Conservation (phyloP, 164 flowering plant genomes). For the Magnolia changhungtana region DNA sequence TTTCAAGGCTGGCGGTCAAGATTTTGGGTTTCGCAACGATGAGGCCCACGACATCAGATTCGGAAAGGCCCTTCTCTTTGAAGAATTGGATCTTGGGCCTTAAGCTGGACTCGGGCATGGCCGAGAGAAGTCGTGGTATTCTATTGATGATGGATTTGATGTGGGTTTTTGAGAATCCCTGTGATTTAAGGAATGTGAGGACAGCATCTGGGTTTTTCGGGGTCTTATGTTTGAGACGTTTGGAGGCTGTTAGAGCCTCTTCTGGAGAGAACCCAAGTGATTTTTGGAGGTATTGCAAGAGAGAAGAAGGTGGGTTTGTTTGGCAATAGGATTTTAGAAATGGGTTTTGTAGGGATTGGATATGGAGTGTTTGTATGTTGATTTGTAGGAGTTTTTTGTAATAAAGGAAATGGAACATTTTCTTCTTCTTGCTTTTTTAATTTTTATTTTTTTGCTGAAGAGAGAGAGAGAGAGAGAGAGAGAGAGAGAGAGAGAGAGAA, state of each 20-base stretch:
- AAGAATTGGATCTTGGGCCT: slow-evolving; percentile 3
- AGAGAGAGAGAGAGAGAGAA: background rate
- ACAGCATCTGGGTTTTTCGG: background rate
- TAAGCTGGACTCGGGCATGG: background rate
- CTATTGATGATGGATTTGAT: background rate
- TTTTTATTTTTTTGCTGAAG: background rate
- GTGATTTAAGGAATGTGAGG: background rate
- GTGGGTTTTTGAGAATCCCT: background rate
- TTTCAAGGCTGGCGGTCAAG: background rate
- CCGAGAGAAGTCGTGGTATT: background rate
- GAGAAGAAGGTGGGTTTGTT: background rate
- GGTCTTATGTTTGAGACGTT: background rate
- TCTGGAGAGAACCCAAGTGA: background rate
- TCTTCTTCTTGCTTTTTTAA: background rate
- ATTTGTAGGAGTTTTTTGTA: background rate
- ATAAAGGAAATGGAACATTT: background rate
- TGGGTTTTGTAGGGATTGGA: background rate
- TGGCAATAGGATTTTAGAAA: background rate
- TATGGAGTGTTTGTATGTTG: background rate
- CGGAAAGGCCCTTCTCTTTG: background rate
- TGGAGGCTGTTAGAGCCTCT: background rate
- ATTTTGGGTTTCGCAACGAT: background rate
- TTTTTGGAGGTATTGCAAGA: background rate
- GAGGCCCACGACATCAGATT: background rate
- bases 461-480: no score